These are phyloP conservation scores for Bremia lactucae DNA, from an alignment of 352 stramenopile species.

Conservation along the genomic window DNA sequence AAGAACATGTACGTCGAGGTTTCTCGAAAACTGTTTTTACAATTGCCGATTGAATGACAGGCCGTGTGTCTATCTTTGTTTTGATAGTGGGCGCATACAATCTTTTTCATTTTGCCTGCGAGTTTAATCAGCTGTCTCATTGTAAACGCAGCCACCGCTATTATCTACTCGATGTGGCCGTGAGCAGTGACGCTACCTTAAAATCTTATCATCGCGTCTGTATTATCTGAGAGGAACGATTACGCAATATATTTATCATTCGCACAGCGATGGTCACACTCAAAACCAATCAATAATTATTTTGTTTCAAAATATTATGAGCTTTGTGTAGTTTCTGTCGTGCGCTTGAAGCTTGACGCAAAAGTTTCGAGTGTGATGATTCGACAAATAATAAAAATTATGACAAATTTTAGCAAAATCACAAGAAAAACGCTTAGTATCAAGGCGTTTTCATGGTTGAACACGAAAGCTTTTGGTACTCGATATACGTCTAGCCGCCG, in stretches of 20 bases:
- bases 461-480: conserved; percentile 60
- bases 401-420: conserved; percentile 58
- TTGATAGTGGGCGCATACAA: conserved; percentile 61
- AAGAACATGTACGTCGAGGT: conserved; percentile 47
- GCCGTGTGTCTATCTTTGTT: conserved; percentile 5
- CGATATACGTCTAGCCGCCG: conserved; percentile 47
- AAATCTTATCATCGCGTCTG: neutral
- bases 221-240: conserved; percentile 6
- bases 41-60: neutral
- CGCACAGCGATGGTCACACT: too few species aligned
- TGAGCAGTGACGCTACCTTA: conserved; percentile 18
- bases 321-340: conserved; percentile 74
- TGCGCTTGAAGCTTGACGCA: conserved; percentile 62
- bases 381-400: too few species aligned
- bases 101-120: conserved; percentile 71
- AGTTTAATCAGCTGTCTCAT: conserved; percentile 75
- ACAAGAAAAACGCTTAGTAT: conserved; percentile 73
- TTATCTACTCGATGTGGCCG: conserved; percentile 72
- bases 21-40: neutral
- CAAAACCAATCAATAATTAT: conserved; percentile 31
- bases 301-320: conserved; percentile 49
- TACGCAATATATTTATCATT: too few species aligned
- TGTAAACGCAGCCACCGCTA: conserved; percentile 57
- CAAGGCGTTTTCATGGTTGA: conserved; percentile 70
- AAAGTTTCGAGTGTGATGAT: conserved; percentile 74